Evolutionary conservation across 1,284 basidiomycete species (phyloP), one percentile per base, ranked within the genome.

Genomic region (Leccinum cinnamomeum): DNA sequence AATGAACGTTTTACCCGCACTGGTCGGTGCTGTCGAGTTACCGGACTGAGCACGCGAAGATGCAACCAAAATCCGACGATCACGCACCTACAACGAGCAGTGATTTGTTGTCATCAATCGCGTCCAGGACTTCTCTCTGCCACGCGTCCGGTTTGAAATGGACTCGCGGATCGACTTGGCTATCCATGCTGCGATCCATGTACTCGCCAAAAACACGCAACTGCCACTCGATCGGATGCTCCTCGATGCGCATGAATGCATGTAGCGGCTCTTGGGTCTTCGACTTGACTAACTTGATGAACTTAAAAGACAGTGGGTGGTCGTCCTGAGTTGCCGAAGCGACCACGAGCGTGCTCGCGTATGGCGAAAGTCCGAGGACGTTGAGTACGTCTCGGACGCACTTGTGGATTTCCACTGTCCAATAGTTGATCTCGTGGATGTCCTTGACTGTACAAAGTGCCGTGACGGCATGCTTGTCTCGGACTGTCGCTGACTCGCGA

Each of bases 1-100:
- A 51, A 91, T 89, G 70, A 91, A 90, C 0, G 89, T 90, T 72
- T 90, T 91, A 37, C 88, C 87, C 0, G 87, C 86, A 74, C 85
- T 87, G 0, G 85, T 88, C 0, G 87, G 86, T 1, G 87, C 87
- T 87, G 53, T 7, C 65, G 12, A 56, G 51, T 28, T 20, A 18
- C 33, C 30, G 25, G 3, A 33, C 25, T 63, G 25, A 58, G 28
- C 16, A 53, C 30, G 7, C 3, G n/a, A 16, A 60, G 14, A 37
- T 30, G 4, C 4, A 18, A 10, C 20, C 28, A 8, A 18, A 56
- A n/a, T 53, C 12, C 3, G 28, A 57, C 2, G 7, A 41, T 44
- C 7, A 75, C 84, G 63, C 53, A 87, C 84, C 89, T 57, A 89
- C 84, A 16, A 88, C 87, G 3, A 90, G 80, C 18, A 89, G 73